Conservation (phyloP, 2,329 filamentous ascomycete genomes). For the Phaeosphaeriaceae sp. region DNA sequence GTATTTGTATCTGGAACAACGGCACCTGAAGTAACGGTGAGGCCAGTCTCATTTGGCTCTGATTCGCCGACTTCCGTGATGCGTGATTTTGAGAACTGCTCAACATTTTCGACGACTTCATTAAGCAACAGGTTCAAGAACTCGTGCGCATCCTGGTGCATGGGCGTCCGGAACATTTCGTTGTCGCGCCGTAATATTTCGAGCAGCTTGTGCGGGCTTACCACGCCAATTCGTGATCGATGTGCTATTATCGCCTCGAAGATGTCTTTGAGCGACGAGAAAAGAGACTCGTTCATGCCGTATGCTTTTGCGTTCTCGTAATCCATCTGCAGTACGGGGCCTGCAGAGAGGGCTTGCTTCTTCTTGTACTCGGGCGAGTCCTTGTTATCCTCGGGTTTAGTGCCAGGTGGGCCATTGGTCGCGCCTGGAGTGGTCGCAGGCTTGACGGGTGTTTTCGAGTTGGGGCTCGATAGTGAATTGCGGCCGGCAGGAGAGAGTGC, state of each 20-base stretch:
- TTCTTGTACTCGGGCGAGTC: constrained; percentile 98
- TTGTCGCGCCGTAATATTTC: constrained; percentile 94
- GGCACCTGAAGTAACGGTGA: constrained; percentile 22
- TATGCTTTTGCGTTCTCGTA: constrained; percentile 81
- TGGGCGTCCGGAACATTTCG: constrained; percentile 94
- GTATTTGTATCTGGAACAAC: constrained; percentile 29
- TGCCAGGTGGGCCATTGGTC: constrained; percentile 61
- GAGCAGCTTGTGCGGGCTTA: constrained; percentile 90
- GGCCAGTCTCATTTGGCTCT: constrained; percentile 22
- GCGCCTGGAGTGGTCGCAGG: constrained; percentile 55
- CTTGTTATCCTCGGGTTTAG: constrained; percentile 87
- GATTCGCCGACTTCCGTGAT: constrained; percentile 48
- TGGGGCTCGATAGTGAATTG: constrained; percentile 43
- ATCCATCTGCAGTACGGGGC: constrained; percentile 84
- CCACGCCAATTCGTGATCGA: constrained; percentile 81
- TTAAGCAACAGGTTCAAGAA: constrained; percentile 96
- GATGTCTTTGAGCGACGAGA: constrained; percentile 94
- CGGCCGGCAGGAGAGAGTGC: constrained; percentile 65
- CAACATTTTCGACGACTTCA: constrained; percentile 92
- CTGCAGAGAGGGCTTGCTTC: constrained; percentile 87
- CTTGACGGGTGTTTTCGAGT: constrained; percentile 42
- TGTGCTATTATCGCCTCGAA: constrained; percentile 89
- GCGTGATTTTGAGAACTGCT: constrained; percentile 77
- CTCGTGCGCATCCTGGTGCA: constrained; percentile 98
- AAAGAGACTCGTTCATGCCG: constrained; percentile 93